Conservation (phyloP, 176 grass and related monocot species). For the sorghum (Sorghum bicolor) region Sorghum_bicolor_NCBIv3 NC_012877.2:60369001-60369500, state of each 20-base stretch:
- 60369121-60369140: conserved; percentile 37
- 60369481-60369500: conserved; percentile 52
- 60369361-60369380: conserved; percentile 81
- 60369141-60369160: conserved; percentile 41
- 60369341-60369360: conserved; percentile 55
- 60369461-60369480: conserved; percentile 48
- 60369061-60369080: conserved; percentile 57
- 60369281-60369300: conserved; percentile 29
- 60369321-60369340: conserved; percentile 43
- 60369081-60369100: conserved; percentile 60
- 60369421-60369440: conserved; percentile 60
- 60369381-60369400: conserved; percentile 46
- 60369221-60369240: conserved; percentile 52
- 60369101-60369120: conserved; percentile 61
- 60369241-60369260: conserved; percentile 48
- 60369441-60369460: conserved; percentile 62
- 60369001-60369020: conserved; percentile 56
- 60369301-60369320: conserved; percentile 46
- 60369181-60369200: conserved; percentile 54
- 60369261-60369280: conserved; percentile 46
- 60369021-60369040: conserved; percentile 58
- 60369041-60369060: conserved; percentile 57
- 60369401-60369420: conserved; percentile 56
- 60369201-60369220: conserved; percentile 52
- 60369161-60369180: conserved; percentile 56